A percentile compares a stretch with the other conserved stretches of the same genome.
Evolutionary conservation across 2,329 filamentous ascomycete species (phyloP).

Genomic region (Epicoccum nigrum): DNA sequence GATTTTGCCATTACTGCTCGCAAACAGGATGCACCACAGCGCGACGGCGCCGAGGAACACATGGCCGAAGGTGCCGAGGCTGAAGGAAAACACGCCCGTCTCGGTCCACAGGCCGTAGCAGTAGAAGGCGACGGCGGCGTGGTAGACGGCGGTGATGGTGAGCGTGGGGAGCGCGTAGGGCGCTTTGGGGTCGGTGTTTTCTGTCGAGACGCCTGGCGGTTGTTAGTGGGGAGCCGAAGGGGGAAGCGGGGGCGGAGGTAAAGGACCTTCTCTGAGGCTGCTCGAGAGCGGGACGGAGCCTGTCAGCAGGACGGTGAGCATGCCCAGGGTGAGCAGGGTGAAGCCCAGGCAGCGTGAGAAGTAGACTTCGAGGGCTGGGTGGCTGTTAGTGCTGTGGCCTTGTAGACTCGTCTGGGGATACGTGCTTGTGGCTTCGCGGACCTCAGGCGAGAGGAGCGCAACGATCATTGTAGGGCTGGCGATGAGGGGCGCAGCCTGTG

Average conservation of each 20-base stretch:
- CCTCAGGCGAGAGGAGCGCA: conserved; percentile 63
- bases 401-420: neutral
- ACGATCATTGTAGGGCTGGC: conserved; percentile 66
- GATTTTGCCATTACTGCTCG: conserved; percentile 61
- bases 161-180: conserved; percentile 67
- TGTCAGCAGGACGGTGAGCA: conserved; percentile 70
- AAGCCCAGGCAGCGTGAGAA: conserved; percentile 75
- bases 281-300: conserved; percentile 71
- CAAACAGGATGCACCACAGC: conserved; percentile 68
- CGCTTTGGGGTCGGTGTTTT: conserved; percentile 45
- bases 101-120: conserved; percentile 71
- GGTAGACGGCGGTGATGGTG: conserved; percentile 70
- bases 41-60: conserved; percentile 65
- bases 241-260: no score
- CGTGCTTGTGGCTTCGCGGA: conserved; percentile 61
- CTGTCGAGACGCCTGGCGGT: conserved; percentile 42
- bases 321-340: conserved; percentile 67
- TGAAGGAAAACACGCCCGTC: conserved; percentile 62
- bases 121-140: conserved; percentile 61
- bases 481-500: conserved; percentile 61
- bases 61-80: conserved; percentile 65
- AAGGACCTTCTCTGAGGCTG: conserved; percentile 45
- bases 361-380: conserved; percentile 70
- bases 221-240: no score
- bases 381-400: neutral